These are phyloP conservation scores for Hyphodiscus sp. DNA, from an alignment of 2,329 filamentous ascomycete species.

Conservation along the genomic window DNA sequence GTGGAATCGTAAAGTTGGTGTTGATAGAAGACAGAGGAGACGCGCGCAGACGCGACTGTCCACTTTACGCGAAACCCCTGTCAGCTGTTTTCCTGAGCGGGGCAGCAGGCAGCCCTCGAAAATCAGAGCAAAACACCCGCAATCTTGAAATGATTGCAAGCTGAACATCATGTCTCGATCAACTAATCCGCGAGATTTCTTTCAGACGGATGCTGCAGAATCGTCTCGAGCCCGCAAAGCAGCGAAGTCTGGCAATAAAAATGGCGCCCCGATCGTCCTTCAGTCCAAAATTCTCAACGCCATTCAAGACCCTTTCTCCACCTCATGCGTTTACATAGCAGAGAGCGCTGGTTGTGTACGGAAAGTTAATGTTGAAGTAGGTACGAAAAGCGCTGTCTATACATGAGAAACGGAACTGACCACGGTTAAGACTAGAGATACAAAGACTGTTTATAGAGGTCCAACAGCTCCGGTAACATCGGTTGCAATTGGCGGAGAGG, in stretches of 20 bases:
- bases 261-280: conserved; percentile 73
- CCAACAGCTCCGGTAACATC: conserved; percentile 76
- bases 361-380: conserved; percentile 68
- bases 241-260: conserved; percentile 65
- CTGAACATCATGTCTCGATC: conserved; percentile 53
- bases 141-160: conserved; percentile 1
- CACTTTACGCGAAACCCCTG: conserved; percentile 2
- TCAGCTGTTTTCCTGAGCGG: not conserved
- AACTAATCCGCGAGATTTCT: conserved; percentile 74
- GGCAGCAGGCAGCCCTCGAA: not conserved
- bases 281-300: conserved; percentile 82
- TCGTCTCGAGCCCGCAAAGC: conserved; percentile 50
- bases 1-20: conserved; percentile 6
- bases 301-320: conserved; percentile 56
- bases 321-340: conserved; percentile 64
- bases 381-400: conserved; percentile 31
- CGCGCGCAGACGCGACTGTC: conserved; percentile 1
- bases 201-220: conserved; percentile 64
- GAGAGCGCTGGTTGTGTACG: conserved; percentile 81
- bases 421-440: conserved; percentile 34
- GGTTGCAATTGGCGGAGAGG: conserved; percentile 56
- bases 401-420: conserved; percentile 1
- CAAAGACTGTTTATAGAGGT: conserved; percentile 55
- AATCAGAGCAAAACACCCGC: conserved; percentile 1
- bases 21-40: not conserved